A percentile compares a stretch with the other conserved stretches of the same genome.
phyloP scores from a whole-genome alignment of 1,139 yeast genomes.

The Geotrichum cucujoidarum region DNA sequence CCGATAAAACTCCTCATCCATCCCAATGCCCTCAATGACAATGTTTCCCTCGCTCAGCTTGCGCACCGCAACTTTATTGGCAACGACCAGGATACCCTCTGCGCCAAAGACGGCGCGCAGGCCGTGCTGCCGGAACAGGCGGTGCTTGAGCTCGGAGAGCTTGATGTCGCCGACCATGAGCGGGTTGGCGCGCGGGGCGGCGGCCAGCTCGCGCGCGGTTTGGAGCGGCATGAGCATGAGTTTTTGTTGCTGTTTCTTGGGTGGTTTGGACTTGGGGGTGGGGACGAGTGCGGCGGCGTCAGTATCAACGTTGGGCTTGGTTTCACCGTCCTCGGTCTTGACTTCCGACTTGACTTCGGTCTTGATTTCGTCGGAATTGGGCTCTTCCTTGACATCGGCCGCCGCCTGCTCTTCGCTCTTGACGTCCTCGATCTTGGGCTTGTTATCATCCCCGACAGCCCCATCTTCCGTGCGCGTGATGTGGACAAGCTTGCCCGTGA shows the following conservation, averaged over 20 bases:
- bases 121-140: slow-evolving; percentile 48
- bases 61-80: slow-evolving; percentile 55
- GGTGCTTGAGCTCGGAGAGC: slow-evolving; percentile 71
- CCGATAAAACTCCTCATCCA: slow-evolving; percentile 69
- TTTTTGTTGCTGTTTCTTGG: not conserved
- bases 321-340: not conserved
- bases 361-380: no score
- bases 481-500: slow-evolving; percentile 55
- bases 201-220: slow-evolving; percentile 31
- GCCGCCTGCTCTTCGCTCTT: slow-evolving; percentile 14
- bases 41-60: slow-evolving; percentile 80
- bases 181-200: slow-evolving; percentile 38
- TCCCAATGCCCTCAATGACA: slow-evolving; percentile 67
- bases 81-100: slow-evolving; percentile 73
- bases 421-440: not conserved
- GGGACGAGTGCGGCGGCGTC: not conserved
- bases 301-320: not conserved
- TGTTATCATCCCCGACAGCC: slow-evolving; percentile 16
- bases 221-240: slow-evolving; percentile 28
- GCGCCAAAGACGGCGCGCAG: slow-evolving; percentile 84
- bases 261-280: not conserved
- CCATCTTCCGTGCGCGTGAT: slow-evolving; percentile 28
- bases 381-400: slow-evolving; percentile 1
- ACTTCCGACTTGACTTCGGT: no score
- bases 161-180: slow-evolving; percentile 86